Conservation (phyloP, 768 basidiomycete genomes). For the Lactarius akahatsu region DNA sequence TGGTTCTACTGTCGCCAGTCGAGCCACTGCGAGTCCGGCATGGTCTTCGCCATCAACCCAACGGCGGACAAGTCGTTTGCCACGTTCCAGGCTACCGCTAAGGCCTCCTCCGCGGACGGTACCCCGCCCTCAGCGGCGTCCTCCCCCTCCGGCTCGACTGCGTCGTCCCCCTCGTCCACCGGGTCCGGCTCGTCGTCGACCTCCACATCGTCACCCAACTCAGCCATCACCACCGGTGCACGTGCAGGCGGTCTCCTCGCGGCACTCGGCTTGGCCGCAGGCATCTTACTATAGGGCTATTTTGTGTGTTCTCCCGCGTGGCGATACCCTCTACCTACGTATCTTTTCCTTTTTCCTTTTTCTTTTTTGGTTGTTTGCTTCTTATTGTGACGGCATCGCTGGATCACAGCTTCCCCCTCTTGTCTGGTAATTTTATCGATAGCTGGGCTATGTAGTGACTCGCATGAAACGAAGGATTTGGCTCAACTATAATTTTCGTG, state of each 20-base stretch:
- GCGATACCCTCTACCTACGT: neutral
- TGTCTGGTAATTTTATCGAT: slow-evolving; percentile 18
- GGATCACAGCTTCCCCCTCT: neutral
- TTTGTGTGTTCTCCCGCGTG: neutral
- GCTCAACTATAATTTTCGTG: neutral
- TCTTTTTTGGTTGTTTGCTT: neutral
- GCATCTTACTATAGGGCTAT: slow-evolving; percentile 22
- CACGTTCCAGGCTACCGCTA: slow-evolving; percentile 31
- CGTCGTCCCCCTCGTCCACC: neutral
- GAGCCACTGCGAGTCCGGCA: slow-evolving; percentile 33
- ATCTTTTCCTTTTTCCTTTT: neutral
- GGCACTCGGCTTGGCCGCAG: slow-evolving; percentile 24
- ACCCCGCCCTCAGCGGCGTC: neutral
- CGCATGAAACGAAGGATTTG: slow-evolving; percentile 16
- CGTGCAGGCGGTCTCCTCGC: slow-evolving; percentile 23
- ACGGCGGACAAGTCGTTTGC: slow-evolving; percentile 33
- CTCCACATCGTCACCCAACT: neutral
- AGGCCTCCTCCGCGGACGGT: slow-evolving; percentile 8
- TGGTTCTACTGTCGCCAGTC: slow-evolving; percentile 38
- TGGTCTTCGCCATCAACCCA: slow-evolving; percentile 38
- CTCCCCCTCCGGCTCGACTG: neutral
- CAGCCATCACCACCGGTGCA: slow-evolving; percentile 1
- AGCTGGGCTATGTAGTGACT: slow-evolving; percentile 30
- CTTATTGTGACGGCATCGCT: slow-evolving; percentile 11
- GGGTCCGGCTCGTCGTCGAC: neutral